Evolutionary conservation across 2,329 filamentous ascomycete species (phyloP), one percentile per base, ranked within the genome.

Genomic region (Alternaria alternata): DNA sequence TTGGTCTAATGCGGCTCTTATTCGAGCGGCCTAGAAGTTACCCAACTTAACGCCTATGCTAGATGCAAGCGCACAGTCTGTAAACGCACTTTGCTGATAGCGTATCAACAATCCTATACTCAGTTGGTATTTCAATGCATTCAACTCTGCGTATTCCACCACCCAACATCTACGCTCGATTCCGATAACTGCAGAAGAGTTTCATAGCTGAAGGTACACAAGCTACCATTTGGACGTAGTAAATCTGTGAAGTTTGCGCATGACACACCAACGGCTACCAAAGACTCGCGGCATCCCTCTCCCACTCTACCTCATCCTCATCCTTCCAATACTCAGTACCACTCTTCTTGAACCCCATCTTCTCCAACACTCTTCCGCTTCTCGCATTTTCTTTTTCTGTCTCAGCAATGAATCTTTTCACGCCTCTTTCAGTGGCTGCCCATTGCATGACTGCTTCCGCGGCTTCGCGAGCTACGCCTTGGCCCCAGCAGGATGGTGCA

Each of bases 331-430:
- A 69, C 1, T 39, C 9, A 6, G 59, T 63, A 5, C 59, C 48
- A 20, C 51, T 64, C 44, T 64, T 51, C 24, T 36, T 56, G 44
- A 74, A 75, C 7, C 71, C 70, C 62, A 69, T 69, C 46, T 73
- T 75, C 51, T 59, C 51, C 53, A 75, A 26, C 4, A 75, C 72
- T 34, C 63, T 66, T 18, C 62, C 65, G 42, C 71, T 75, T 24
- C 61, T 63, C 6, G 28, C 16, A 54, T 73, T 73, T 12, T 57
- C 63, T 5, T 41, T 61, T 48, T 74, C 72, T 32, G 69, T 71
- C 57, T 66, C 64, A 30, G 71, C 72, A 30, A 67, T 61, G n/a
- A 69, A 66, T 4, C 61, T 57, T 14, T n/a, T 64, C 0, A 65
- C 60, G 0, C 62, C 59, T 24, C 42, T 55, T 44, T 67, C 60